These are phyloP conservation scores for Rosellinia necatrix DNA, from an alignment of 2,329 filamentous ascomycete species.

Conservation along the genomic window DNA sequence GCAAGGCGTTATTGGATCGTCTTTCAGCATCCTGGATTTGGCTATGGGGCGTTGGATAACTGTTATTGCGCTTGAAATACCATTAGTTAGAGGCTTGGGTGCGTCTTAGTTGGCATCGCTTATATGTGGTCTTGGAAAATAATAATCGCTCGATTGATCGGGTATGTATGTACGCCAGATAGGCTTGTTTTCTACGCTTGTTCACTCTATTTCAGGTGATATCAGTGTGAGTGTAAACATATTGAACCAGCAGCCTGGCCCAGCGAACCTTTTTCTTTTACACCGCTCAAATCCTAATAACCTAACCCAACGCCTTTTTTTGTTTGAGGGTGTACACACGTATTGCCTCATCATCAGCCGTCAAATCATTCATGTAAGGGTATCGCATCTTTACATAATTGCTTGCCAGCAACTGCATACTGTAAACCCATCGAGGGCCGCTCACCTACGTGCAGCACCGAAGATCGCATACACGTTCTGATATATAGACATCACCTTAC, in stretches of 20 bases:
- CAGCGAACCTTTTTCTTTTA: conserved; percentile 10
- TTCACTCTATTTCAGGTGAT: background rate
- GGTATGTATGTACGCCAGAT: background rate
- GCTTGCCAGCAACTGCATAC: background rate
- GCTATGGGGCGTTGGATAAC: background rate
- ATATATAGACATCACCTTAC: conserved; percentile 44
- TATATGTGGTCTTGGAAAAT: too few species aligned
- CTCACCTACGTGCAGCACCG: conserved; percentile 8
- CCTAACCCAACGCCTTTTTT: conserved; percentile 23
- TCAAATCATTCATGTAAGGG: conserved; percentile 20
- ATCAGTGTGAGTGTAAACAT: background rate
- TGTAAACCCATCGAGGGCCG: background rate
- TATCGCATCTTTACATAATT: conserved; percentile 4
- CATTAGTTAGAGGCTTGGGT: background rate
- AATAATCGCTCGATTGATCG: too few species aligned
- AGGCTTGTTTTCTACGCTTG: too few species aligned
- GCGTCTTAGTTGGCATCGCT: background rate
- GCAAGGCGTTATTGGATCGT: conserved; percentile 16
- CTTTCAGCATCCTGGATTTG: background rate
- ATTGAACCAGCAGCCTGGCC: background rate
- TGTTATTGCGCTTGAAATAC: background rate
- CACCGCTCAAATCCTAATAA: conserved; percentile 15
- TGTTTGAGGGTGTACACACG: conserved; percentile 6
- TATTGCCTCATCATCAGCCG: conserved; percentile 14
- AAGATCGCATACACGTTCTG: conserved; percentile 14